Evolutionary conservation across 441 rosid genomes (phyloP), one percentile per base, ranked within the genome.

Genomic region (Lepidium campestre): DNA sequence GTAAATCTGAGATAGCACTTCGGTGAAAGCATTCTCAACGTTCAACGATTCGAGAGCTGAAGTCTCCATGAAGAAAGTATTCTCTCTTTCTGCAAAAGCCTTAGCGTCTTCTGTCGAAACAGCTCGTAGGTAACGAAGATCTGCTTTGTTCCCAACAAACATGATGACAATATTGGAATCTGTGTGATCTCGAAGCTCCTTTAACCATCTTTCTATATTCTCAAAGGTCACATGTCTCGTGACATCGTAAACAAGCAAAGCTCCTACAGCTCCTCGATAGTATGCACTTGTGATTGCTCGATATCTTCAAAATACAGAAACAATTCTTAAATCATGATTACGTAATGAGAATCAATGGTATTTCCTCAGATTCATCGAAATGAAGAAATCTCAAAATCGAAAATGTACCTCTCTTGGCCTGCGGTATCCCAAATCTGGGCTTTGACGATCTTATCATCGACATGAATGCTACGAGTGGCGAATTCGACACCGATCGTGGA

Each of bases 341-440:
- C n/a, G 14, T 25, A 0, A 25, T 25, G 29, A 25, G 29, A 31
- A 15, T 42, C 47, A 17, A 4, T 25, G 7, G 7, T 18, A 6
- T 4, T 13, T 37, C 6, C 3, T 2, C 35, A 25, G 11, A 37
- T 5, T 22, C 15, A 25, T 23, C 2, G 5, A 10, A 25, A 11
- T 20, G 46, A 58, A 63, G 15, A 49, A 55, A 23, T 29, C 7
- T 44, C n/a, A 40, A 61, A 53, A 53, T 32, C 20, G 54, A 44
- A 6, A 8, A 10, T 2, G n/a, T 44, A 83, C 91, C 91, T 84
- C 68, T 86, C 91, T 73, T 86, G 91, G 54, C 91, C 87, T 22
- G 91, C 88, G 17, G 91, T 86, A 65, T 86, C 86, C 83, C 88
- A 86, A 78, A 86, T 84, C 84, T 81, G 89, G 23, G 92, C 89